A percentile compares a stretch with the other conserved stretches of the same genome.
phyloP scores from a whole-genome alignment of 257 asterid genomes.

The Solanum bulbocastanum region DNA sequence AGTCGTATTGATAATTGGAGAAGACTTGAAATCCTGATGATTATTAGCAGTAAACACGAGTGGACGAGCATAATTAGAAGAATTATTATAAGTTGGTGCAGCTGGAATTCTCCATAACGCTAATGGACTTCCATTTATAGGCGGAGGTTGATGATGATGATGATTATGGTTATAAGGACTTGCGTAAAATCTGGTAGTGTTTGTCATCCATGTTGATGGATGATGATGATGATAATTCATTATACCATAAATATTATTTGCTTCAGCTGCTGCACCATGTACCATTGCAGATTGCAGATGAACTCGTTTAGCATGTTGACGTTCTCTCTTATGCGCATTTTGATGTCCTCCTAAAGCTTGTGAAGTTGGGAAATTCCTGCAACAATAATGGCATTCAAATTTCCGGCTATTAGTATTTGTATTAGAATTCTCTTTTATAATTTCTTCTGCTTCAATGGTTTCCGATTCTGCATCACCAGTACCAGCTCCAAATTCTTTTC shows the following conservation, averaged over 20 bases:
- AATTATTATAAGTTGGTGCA: neutral
- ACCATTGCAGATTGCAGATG: constrained; percentile 62
- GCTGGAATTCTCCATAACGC: constrained; percentile 48
- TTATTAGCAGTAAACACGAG: constrained; percentile 8
- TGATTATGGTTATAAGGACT: neutral
- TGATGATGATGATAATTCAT: constrained; percentile 27
- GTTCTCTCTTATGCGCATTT: constrained; percentile 86
- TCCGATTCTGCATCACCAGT: neutral
- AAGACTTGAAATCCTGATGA: constrained; percentile 15
- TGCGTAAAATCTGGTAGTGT: constrained; percentile 20
- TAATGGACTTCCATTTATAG: constrained; percentile 67
- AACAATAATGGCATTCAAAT: constrained; percentile 86
- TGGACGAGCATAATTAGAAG: constrained; percentile 16
- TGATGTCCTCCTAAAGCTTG: constrained; percentile 97
- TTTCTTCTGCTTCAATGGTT: neutral
- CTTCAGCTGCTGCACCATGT: constrained; percentile 27
- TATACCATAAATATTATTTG: constrained; percentile 47
- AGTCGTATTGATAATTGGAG: constrained; percentile 11
- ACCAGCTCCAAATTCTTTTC: constrained; percentile 55
- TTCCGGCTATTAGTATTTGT: constrained; percentile 27
- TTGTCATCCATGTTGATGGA: neutral
- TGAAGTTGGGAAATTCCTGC: constrained; percentile 83
- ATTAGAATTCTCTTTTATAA: constrained; percentile 3
- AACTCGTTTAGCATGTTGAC: constrained; percentile 77
- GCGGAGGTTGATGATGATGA: constrained; percentile 4